phyloP scores from a whole-genome alignment of 192 early-diverging fungal genomes.

The Mortierella antarctica region DNA sequence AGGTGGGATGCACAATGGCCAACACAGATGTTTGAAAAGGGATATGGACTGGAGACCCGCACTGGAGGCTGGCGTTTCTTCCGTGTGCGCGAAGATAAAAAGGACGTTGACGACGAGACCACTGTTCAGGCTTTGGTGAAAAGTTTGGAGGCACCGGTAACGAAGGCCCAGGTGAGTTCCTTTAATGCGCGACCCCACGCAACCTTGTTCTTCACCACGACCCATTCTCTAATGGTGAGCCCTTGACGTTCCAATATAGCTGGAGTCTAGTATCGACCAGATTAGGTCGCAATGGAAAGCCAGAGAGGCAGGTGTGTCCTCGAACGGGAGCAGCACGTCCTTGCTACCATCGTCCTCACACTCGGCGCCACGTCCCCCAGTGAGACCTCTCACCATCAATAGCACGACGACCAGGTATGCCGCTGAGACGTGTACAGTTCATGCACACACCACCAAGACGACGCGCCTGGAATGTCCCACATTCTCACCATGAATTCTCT shows the following conservation, averaged over 20 bases:
- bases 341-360: slow-evolving; percentile 3
- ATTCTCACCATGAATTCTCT: no score
- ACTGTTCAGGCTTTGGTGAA: slow-evolving; percentile 57
- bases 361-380: slow-evolving; percentile 16
- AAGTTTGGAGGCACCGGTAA: slow-evolving; percentile 61
- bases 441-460: no score
- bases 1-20: slow-evolving; percentile 64
- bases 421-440: no score
- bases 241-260: slow-evolving; percentile 5
- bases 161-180: slow-evolving; percentile 55
- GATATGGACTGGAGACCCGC: slow-evolving; percentile 57
- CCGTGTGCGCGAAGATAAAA: slow-evolving; percentile 70
- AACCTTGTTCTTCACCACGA: no score
- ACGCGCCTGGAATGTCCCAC: no score
- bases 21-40: slow-evolving; percentile 63
- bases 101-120: slow-evolving; percentile 64
- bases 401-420: not conserved
- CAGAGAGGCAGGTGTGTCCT: slow-evolving; percentile 28
- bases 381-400: slow-evolving; percentile 35
- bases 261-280: slow-evolving; percentile 36
- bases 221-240: no score
- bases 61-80: slow-evolving; percentile 67
- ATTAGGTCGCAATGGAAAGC: slow-evolving; percentile 51
- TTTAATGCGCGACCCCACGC: not conserved
- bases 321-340: slow-evolving; percentile 17